These are phyloP conservation scores for Lachancea fermentati DNA, from an alignment of 805 yeast species.

Conservation along the genomic window DNA sequence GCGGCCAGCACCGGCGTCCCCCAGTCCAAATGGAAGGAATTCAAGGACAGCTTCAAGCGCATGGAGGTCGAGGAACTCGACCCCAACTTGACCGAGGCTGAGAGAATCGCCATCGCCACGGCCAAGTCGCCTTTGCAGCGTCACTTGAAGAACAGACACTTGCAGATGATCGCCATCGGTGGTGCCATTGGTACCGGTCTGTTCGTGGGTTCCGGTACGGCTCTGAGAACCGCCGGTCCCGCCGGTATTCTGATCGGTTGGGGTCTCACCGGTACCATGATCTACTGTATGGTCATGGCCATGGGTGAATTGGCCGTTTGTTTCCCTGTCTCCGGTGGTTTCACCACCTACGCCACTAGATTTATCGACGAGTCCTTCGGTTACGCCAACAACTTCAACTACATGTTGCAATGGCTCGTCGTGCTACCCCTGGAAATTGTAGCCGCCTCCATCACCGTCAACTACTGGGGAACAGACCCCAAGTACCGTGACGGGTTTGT, in stretches of 20 bases:
- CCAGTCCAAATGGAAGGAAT: slow-evolving; percentile 35
- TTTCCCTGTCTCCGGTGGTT: slow-evolving; percentile 62
- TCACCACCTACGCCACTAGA: slow-evolving; percentile 49
- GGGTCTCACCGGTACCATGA: slow-evolving; percentile 47
- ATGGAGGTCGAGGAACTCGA: slow-evolving; percentile 26
- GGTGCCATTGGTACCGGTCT: slow-evolving; percentile 73
- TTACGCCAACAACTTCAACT: slow-evolving; percentile 55
- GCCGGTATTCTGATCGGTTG: slow-evolving; percentile 54
- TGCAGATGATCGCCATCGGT: slow-evolving; percentile 64
- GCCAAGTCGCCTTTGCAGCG: slow-evolving; percentile 54
- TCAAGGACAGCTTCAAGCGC: slow-evolving; percentile 45
- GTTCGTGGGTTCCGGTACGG: slow-evolving; percentile 65
- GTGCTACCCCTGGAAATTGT: slow-evolving; percentile 46
- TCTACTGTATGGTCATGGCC: slow-evolving; percentile 54
- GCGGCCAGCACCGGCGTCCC: not conserved
- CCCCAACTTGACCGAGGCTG: slow-evolving; percentile 37
- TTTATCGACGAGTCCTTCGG: slow-evolving; percentile 58
- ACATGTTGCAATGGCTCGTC: slow-evolving; percentile 46
- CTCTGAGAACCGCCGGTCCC: slow-evolving; percentile 61
- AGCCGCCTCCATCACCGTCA: slow-evolving; percentile 48
- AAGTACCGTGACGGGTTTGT: slow-evolving; percentile 45
- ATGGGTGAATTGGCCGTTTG: slow-evolving; percentile 56
- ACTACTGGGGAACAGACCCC: slow-evolving; percentile 41
- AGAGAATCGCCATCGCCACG: slow-evolving; percentile 39
- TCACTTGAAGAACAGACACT: slow-evolving; percentile 46